Evolutionary conservation across 116 monocot genomes (phyloP).

Genomic region (Zostera marina): DNA sequence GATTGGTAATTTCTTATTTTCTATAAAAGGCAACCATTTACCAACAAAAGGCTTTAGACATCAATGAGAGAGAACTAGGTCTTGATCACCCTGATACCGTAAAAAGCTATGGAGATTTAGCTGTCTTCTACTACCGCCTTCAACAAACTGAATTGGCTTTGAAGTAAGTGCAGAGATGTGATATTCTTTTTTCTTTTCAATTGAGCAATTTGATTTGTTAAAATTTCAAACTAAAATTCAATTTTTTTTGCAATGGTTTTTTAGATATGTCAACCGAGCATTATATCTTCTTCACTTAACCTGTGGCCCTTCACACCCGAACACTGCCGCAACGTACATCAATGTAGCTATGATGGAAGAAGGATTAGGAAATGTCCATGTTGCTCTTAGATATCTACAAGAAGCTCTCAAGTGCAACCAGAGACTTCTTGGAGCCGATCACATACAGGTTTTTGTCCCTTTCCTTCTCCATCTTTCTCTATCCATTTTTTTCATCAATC

Average conservation of each 20-base stretch:
- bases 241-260: neutral
- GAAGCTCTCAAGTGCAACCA: constrained; percentile 98
- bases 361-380: constrained; percentile 90
- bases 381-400: constrained; percentile 94
- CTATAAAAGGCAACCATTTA: constrained; percentile 72
- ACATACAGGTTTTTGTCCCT: constrained; percentile 60
- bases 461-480: neutral
- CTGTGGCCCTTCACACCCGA: constrained; percentile 93
- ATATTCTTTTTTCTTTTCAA: neutral
- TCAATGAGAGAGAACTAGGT: constrained; percentile 97
- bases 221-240: neutral
- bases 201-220: no score
- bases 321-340: constrained; percentile 96
- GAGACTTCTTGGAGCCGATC: constrained; percentile 82
- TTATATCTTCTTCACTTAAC: constrained; percentile 82
- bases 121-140: constrained; percentile 97
- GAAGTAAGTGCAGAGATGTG: constrained; percentile 38
- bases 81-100: constrained; percentile 99
- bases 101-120: constrained; percentile 99
- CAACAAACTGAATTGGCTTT: constrained; percentile 91
- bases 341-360: constrained; percentile 99
- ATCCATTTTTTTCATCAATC: neutral
- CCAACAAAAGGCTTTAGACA: constrained; percentile 96
- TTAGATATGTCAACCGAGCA: constrained; percentile 93
- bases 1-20: neutral